Base-by-base conservation (phyloP, 2,329 filamentous ascomycete species). In the Beauveria medogensis region DNA sequence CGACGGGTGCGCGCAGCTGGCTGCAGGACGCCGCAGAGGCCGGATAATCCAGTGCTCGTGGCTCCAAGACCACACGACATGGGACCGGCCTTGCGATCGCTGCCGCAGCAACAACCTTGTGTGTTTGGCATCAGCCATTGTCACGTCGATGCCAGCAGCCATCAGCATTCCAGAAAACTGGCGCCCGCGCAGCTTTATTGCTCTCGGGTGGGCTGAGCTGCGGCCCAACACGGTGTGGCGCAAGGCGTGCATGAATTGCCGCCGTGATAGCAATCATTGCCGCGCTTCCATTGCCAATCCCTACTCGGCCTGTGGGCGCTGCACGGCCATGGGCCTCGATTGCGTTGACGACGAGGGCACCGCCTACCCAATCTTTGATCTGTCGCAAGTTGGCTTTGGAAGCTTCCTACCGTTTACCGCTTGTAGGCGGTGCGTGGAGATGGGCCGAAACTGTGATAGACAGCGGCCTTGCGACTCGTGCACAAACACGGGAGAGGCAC, bases 401-500 rank as follows among this genome's bases (percentile, higher is more conserved):
- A 61, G 63, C 26, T 65, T 64, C 22, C 59, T 67, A 58, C 62
- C 69, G 12, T 74, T 69, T 60, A 44, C 62, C 12, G 60, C 62
- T 0, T 74, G 71, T 60, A 9, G 37, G 1, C 61, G 61, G 18
- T 74, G 72, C 63, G 16, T 55, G 4, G 43, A 58, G 1, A 65
- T 47, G 7, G 63, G 63, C 3, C 52, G 67, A 1, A 65, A 68
- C 56, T 76, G 74, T 61, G 74, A 76, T 53, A 69, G 70, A 1
- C 72, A 73, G 58, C 68, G 73, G 22, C 74, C 74, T 1, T 76
- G 74, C 60, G 71, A 75, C 55, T 71, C 68, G 4, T 76, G 74
- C 65, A 59, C 63, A 12, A 22, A 56, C 8, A 40, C 61, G 22
- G 63, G 59, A 3, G 61, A 65, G 9, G 67, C 66, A 18, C 63